phyloP scores from a whole-genome alignment of 202 grass and related monocot species.

The Elaeis oleifera region DNA sequence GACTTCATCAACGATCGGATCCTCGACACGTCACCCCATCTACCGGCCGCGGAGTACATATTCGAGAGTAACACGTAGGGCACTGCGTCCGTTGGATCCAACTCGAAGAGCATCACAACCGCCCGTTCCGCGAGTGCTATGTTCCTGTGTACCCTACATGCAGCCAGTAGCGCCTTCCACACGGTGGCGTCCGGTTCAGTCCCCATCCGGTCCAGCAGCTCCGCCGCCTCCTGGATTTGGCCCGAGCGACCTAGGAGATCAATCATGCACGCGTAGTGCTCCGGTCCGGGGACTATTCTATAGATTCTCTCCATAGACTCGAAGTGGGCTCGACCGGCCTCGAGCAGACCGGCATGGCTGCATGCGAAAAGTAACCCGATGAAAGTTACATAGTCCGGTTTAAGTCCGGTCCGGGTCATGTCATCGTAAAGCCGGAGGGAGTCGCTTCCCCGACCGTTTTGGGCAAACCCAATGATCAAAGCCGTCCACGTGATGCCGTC shows the following conservation, averaged over 20 bases:
- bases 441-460: slow-evolving; percentile 39
- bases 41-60: slow-evolving; percentile 33
- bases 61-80: slow-evolving; percentile 60
- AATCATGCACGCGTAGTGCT: slow-evolving; percentile 63
- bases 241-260: slow-evolving; percentile 49
- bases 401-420: slow-evolving; percentile 30
- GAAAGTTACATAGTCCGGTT: slow-evolving; percentile 51
- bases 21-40: slow-evolving; percentile 49
- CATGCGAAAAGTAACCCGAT: slow-evolving; percentile 56
- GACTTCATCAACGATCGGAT: slow-evolving; percentile 40
- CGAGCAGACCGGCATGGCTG: slow-evolving; percentile 48
- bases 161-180: slow-evolving; percentile 45
- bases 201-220: slow-evolving; percentile 26
- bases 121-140: slow-evolving; percentile 28
- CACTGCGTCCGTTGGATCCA: slow-evolving; percentile 45
- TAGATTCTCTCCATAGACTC: slow-evolving; percentile 33
- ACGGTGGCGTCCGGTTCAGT: slow-evolving; percentile 39
- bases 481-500: slow-evolving; percentile 55
- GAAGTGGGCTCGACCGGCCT: slow-evolving; percentile 34
- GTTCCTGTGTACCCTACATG: slow-evolving; percentile 39
- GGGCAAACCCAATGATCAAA: slow-evolving; percentile 52
- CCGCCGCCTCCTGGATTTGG: slow-evolving; percentile 35
- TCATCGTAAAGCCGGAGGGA: slow-evolving; percentile 33
- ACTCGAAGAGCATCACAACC: slow-evolving; percentile 32
- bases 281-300: slow-evolving; percentile 26